phyloP scores from a whole-genome alignment of 2,329 filamentous ascomycete species.

The Penicillium nordicum region DNA sequence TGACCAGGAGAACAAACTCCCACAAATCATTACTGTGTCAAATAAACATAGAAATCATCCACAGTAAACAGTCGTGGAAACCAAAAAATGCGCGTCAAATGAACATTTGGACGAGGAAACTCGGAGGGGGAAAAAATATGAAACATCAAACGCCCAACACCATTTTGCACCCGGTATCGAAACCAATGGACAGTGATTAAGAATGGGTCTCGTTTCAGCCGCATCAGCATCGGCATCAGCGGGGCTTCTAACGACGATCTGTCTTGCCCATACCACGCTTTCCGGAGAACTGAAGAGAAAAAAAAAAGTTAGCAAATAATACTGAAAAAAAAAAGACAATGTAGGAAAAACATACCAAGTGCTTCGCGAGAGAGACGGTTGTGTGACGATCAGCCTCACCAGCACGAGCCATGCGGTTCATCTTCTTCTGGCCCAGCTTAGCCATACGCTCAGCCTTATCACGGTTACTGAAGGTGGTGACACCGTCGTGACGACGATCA shows the following conservation, averaged over 20 bases:
- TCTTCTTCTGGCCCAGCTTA: conserved; percentile 94
- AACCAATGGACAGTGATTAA: conserved; percentile 30
- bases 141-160: conserved; percentile 26
- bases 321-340: background rate
- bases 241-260: conserved; percentile 37
- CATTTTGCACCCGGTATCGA: conserved; percentile 31
- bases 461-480: conserved; percentile 63
- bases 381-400: conserved; percentile 94
- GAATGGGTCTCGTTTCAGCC: conserved; percentile 28
- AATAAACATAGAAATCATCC: conserved; percentile 12
- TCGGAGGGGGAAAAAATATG: conserved; percentile 4
- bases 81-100: conserved; percentile 16
- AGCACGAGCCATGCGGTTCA: conserved; percentile 96
- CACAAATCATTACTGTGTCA: conserved; percentile 19
- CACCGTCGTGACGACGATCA: conserved; percentile 48
- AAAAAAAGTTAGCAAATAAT: conserved; percentile 32
- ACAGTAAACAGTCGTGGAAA: conserved; percentile 13
- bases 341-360: conserved; percentile 67
- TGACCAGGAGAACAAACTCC: conserved; percentile 19
- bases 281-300: conserved; percentile 63
- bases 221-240: conserved; percentile 14
- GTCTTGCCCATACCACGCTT: conserved; percentile 95
- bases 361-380: conserved; percentile 76
- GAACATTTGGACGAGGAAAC: conserved; percentile 14
- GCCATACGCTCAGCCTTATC: conserved; percentile 79